phyloP scores from a whole-genome alignment of 495 filamentous ascomycete genomes.

The Arthonia radiata region DNA sequence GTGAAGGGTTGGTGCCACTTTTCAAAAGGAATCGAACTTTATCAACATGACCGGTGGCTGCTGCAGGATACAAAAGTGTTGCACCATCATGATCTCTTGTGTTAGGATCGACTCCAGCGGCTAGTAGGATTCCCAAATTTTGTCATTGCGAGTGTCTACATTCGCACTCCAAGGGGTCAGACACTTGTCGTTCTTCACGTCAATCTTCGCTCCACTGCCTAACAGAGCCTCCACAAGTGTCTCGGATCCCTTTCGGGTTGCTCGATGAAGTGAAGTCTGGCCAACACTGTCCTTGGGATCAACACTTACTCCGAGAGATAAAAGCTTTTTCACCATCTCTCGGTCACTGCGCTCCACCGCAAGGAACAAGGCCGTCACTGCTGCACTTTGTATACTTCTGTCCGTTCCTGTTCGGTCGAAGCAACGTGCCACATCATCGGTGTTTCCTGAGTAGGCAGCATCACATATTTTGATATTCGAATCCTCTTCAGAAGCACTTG shows the following conservation, averaged over 20 bases:
- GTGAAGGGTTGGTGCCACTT: slow-evolving; percentile 7
- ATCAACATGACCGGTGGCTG: slow-evolving; percentile 1
- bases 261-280: slow-evolving; percentile 8
- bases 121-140: slow-evolving; percentile 5
- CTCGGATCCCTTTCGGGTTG: too few species aligned
- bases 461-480: neutral
- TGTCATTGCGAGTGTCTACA: slow-evolving; percentile 1
- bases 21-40: slow-evolving; percentile 6
- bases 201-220: too few species aligned
- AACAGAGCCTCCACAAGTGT: too few species aligned
- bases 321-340: slow-evolving; percentile 4
- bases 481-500: neutral
- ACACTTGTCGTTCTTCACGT: slow-evolving; percentile 6
- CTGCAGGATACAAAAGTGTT: slow-evolving; percentile 6
- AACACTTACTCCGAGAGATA: slow-evolving; percentile 6
- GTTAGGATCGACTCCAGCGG: slow-evolving; percentile 6
- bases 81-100: slow-evolving; percentile 4
- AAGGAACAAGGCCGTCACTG: slow-evolving; percentile 2
- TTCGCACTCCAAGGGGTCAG: slow-evolving; percentile 8
- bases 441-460: slow-evolving; percentile 1
- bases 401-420: too few species aligned
- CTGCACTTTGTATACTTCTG: neutral
- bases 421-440: neutral
- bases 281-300: slow-evolving; percentile 3
- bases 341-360: slow-evolving; percentile 3